These are phyloP conservation scores for Manihot esculenta DNA, from an alignment of 441 rosid genomes.

Conservation along the genomic window DNA sequence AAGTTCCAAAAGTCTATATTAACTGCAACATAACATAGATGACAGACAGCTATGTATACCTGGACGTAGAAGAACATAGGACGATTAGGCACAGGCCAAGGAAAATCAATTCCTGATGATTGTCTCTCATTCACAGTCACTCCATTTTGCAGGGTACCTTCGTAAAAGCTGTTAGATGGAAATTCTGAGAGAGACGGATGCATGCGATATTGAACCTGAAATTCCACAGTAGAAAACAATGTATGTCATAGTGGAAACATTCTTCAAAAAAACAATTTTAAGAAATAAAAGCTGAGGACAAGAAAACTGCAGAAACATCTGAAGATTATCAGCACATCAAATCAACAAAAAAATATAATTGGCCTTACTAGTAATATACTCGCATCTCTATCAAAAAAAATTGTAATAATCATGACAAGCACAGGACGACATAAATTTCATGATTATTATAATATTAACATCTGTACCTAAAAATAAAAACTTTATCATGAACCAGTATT, in stretches of 20 bases:
- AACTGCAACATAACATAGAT: background rate
- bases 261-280: background rate
- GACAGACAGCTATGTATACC: conserved; percentile 41
- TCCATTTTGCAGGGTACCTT: conserved; percentile 98
- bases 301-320: background rate
- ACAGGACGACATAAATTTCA: background rate
- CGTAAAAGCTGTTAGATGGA: conserved; percentile 97
- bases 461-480: background rate
- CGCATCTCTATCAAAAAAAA: background rate
- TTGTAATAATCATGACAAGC: background rate
- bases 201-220: conserved; percentile 98
- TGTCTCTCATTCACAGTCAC: conserved; percentile 97
- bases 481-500: background rate
- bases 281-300: background rate
- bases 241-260: conserved; percentile 4
- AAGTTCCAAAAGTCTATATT: background rate
- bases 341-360: background rate
- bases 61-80: conserved; percentile 99
- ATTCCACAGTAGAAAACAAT: conserved; percentile 15
- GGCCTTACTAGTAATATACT: background rate
- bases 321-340: background rate
- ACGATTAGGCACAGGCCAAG: conserved; percentile 98
- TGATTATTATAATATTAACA: background rate
- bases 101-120: conserved; percentile 90
- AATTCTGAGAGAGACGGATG: conserved; percentile 98